Conservation (phyloP, 2,329 filamentous ascomycete species). For the Trichoderma koningiopsis region DNA sequence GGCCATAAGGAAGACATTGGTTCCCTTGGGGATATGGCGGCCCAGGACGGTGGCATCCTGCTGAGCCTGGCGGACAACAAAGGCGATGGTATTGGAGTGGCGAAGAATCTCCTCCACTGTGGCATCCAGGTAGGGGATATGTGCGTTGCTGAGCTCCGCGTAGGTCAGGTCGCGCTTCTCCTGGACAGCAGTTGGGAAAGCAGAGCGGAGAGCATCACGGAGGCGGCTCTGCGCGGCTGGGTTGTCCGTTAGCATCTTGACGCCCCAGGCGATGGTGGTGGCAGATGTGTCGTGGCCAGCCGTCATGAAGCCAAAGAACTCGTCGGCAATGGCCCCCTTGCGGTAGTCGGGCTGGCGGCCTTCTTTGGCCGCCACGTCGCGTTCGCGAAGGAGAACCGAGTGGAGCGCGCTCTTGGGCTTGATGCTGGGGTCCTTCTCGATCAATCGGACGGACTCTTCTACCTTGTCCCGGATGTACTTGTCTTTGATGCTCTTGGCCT, state of each 20-base stretch:
- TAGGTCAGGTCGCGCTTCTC: constrained; percentile 35
- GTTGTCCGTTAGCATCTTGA: constrained; percentile 34
- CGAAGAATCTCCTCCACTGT: constrained; percentile 42
- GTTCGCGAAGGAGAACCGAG: constrained; percentile 13
- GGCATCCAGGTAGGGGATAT: constrained; percentile 43
- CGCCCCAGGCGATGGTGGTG: constrained; percentile 34
- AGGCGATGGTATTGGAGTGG: constrained; percentile 22
- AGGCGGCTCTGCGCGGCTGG: constrained; percentile 33
- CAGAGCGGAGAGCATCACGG: constrained; percentile 31
- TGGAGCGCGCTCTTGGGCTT: constrained; percentile 11
- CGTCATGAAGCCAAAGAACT: constrained; percentile 36
- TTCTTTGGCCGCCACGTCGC: constrained; percentile 10
- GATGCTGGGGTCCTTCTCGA: constrained; percentile 5
- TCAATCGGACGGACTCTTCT: constrained; percentile 10
- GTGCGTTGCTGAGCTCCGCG: constrained; percentile 34
- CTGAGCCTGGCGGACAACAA: constrained; percentile 36
- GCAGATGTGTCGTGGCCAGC: constrained; percentile 37
- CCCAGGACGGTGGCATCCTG: constrained; percentile 40
- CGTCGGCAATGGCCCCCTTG: constrained; percentile 16
- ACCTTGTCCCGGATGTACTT: constrained; percentile 13
- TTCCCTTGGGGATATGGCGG: constrained; percentile 39
- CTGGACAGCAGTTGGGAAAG: constrained; percentile 29
- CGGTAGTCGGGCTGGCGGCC: constrained; percentile 12
- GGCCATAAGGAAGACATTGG: constrained; percentile 35
- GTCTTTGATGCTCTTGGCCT: constrained; percentile 11